These are phyloP conservation scores for Leishmania lainsoni DNA, from an alignment of 208 protist species.

Conservation along the genomic window DNA sequence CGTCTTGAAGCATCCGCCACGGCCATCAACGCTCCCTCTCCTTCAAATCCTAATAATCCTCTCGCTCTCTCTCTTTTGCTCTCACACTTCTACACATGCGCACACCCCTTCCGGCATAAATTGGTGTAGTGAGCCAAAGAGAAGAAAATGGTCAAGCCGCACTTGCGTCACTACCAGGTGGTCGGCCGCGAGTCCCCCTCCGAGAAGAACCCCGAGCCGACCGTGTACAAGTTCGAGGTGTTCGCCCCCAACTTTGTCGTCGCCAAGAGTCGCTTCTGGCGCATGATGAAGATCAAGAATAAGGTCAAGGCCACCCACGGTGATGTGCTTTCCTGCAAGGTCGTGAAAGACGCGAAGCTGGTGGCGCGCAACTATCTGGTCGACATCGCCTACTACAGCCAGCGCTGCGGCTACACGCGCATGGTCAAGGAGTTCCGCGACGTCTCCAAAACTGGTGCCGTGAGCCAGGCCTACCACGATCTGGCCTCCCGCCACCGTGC, in stretches of 20 bases:
- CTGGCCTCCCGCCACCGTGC: slow-evolving; percentile 97
- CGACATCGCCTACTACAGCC: slow-evolving; percentile 98
- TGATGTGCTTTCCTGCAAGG: slow-evolving; percentile 94
- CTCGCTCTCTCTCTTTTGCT: neutral
- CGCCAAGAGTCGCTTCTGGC: slow-evolving; percentile 99
- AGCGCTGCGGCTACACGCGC: slow-evolving; percentile 98
- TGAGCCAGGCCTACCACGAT: slow-evolving; percentile 97
- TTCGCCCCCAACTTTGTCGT: slow-evolving; percentile 98
- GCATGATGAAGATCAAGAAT: slow-evolving; percentile 97
- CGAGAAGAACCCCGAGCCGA: slow-evolving; percentile 91
- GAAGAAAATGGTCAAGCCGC: slow-evolving; percentile 66
- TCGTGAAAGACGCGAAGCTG: slow-evolving; percentile 96
- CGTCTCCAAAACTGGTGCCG: slow-evolving; percentile 93
- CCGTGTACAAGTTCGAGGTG: slow-evolving; percentile 98
- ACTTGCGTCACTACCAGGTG: slow-evolving; percentile 94
- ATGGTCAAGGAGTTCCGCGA: slow-evolving; percentile 99
- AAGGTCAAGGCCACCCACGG: slow-evolving; percentile 99
- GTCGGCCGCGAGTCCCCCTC: slow-evolving; percentile 95
- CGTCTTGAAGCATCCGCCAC: neutral
- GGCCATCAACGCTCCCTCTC: neutral
- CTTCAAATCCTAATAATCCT: neutral
- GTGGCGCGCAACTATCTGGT: slow-evolving; percentile 99
- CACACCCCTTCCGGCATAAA: neutral
- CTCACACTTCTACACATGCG: neutral
- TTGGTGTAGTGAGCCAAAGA: slow-evolving; percentile 6